Conservation (phyloP, 371 early-diverging fungal genomes). For the Mortierella sp. region DNA sequence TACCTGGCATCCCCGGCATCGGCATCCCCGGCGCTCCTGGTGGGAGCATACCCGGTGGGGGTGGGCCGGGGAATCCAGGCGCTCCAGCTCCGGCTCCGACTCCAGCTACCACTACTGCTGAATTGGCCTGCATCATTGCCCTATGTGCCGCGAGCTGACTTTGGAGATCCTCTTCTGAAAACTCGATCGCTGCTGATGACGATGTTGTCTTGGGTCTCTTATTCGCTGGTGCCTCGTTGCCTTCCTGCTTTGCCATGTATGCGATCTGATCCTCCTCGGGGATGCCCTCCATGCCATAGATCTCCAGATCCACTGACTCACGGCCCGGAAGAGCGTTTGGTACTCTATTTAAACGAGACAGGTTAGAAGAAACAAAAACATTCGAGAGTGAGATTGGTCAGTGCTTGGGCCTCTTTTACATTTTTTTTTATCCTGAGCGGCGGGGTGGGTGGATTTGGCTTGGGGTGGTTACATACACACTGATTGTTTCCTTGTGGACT, state of each 20-base stretch:
- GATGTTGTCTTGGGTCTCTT: conserved; percentile 34
- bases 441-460: no score
- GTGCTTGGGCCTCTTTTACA: no score
- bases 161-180: conserved; percentile 50
- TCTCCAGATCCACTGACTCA: conserved; percentile 87
- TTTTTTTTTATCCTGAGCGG: no score
- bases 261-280: conserved; percentile 84
- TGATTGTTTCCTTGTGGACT: conserved; percentile 92
- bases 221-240: conserved; percentile 20
- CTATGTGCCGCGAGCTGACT: conserved; percentile 40
- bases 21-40: conserved; percentile 12
- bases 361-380: background rate
- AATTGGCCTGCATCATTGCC: conserved; percentile 42
- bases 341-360: conserved; percentile 62
- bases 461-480: conserved; percentile 60
- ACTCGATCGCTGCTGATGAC: conserved; percentile 13
- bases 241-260: conserved; percentile 46
- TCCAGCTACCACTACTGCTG: conserved; percentile 17
- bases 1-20: background rate
- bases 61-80: conserved; percentile 9
- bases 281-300: conserved; percentile 96
- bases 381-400: background rate
- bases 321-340: conserved; percentile 90
- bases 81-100: conserved; percentile 1
- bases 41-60: conserved; percentile 3